Evolutionary conservation across 2,329 filamentous ascomycete species (phyloP).

Genomic region (Trichoderma sp.): DNA sequence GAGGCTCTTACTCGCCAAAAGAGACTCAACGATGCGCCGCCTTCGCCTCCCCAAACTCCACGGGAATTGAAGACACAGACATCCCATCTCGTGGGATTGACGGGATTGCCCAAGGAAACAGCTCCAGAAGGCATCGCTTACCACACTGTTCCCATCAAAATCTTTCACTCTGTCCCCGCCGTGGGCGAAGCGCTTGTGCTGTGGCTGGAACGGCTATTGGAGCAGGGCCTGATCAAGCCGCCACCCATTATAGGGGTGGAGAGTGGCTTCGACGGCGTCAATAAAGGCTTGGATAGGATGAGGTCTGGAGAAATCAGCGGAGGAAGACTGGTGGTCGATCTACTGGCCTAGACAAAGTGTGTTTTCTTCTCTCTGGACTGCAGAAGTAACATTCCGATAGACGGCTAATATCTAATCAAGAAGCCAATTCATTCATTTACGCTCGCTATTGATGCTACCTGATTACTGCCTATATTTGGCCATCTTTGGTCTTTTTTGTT

Average conservation of each 20-base stretch:
- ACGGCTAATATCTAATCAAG: background rate
- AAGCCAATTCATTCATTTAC: background rate
- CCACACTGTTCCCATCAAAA: constrained; percentile 72
- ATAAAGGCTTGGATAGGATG: constrained; percentile 66
- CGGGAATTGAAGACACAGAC: constrained; percentile 29
- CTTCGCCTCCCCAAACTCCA: constrained; percentile 45
- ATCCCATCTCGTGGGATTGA: constrained; percentile 67
- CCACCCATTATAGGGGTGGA: constrained; percentile 68
- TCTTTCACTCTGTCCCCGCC: constrained; percentile 68
- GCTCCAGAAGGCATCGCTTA: constrained; percentile 50
- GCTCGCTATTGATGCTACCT: background rate
- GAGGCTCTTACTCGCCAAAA: constrained; percentile 47
- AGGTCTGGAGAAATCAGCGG: constrained; percentile 67
- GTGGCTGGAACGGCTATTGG: constrained; percentile 69
- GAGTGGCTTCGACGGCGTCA: constrained; percentile 66
- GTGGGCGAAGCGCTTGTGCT: constrained; percentile 63
- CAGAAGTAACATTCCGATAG: background rate
- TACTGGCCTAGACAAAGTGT: constrained; percentile 18
- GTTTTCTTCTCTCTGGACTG: background rate
- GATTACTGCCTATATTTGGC: background rate
- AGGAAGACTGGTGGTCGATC: constrained; percentile 64
- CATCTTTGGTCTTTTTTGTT: too few species aligned
- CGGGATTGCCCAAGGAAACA: constrained; percentile 63
- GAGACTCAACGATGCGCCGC: constrained; percentile 32
- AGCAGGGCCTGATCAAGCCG: constrained; percentile 53